Conservation (phyloP, 805 yeast species). For the Wickerhamomyces canadensis region DNA sequence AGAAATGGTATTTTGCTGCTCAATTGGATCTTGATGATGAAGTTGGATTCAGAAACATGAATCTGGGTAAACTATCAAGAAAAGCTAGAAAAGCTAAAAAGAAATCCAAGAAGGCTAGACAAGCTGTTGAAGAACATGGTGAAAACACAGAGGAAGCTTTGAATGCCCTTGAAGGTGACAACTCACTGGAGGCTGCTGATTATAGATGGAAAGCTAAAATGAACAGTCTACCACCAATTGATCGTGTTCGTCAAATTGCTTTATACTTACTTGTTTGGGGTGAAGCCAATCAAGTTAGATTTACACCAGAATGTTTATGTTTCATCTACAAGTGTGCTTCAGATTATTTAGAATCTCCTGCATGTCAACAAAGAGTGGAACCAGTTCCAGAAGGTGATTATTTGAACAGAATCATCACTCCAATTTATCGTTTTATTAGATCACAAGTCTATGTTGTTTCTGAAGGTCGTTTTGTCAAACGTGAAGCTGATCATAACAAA, state of each 20-base stretch:
- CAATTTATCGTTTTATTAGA: slow-evolving; percentile 75
- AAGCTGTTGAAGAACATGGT: slow-evolving; percentile 62
- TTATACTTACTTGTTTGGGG: slow-evolving; percentile 79
- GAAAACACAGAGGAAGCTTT: slow-evolving; percentile 55
- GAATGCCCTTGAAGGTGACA: slow-evolving; percentile 73
- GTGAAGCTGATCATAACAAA: slow-evolving; percentile 79
- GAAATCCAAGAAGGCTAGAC: slow-evolving; percentile 71
- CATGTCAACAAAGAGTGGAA: slow-evolving; percentile 82
- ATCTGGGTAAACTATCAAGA: slow-evolving; percentile 66
- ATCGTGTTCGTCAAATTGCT: slow-evolving; percentile 74
- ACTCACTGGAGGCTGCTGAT: slow-evolving; percentile 77
- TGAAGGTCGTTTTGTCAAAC: slow-evolving; percentile 77
- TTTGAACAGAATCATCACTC: slow-evolving; percentile 88
- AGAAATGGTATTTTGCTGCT: slow-evolving; percentile 86
- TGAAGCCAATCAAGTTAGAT: slow-evolving; percentile 91
- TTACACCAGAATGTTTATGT: slow-evolving; percentile 85
- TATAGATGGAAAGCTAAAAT: slow-evolving; percentile 79
- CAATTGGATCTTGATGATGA: slow-evolving; percentile 83
- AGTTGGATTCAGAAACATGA: slow-evolving; percentile 79
- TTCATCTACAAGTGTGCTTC: slow-evolving; percentile 92
- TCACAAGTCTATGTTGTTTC: slow-evolving; percentile 76
- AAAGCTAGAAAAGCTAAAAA: slow-evolving; percentile 78
- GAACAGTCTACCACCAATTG: slow-evolving; percentile 68
- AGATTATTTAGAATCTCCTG: slow-evolving; percentile 84
- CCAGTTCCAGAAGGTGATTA: slow-evolving; percentile 86